These are phyloP conservation scores for Saprolegnia parasitica DNA, from an alignment of 352 stramenopile genomes.

Conservation along the genomic window DNA sequence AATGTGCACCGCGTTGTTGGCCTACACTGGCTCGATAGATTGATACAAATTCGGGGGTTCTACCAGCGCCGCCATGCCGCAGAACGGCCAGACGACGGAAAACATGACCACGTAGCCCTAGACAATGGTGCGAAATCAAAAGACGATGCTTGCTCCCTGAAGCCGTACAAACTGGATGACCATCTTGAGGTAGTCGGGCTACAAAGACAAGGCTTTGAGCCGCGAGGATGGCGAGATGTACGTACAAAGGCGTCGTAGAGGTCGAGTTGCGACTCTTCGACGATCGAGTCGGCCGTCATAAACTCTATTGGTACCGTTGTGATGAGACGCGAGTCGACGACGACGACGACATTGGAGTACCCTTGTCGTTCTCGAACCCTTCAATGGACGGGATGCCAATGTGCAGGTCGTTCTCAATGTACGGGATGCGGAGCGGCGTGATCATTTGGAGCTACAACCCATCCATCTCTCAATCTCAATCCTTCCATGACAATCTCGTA, in stretches of 20 bases:
- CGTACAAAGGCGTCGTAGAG: slow-evolving; percentile 80
- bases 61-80: slow-evolving; percentile 60
- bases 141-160: neutral
- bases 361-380: slow-evolving; percentile 77
- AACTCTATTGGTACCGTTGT: too few species aligned
- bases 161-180: slow-evolving; percentile 79
- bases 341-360: too few species aligned
- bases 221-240: slow-evolving; percentile 2
- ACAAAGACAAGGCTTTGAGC: too few species aligned
- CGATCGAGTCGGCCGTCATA: slow-evolving; percentile 78
- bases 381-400: slow-evolving; percentile 72
- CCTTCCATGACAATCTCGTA: too few species aligned
- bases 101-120: slow-evolving; percentile 88
- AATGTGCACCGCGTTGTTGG: slow-evolving; percentile 81
- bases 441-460: slow-evolving; percentile 74
- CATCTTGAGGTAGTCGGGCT: slow-evolving; percentile 83
- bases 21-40: slow-evolving; percentile 8
- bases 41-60: neutral
- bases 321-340: too few species aligned
- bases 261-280: slow-evolving; percentile 74
- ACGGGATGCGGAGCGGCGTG: slow-evolving; percentile 82
- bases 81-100: slow-evolving; percentile 84
- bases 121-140: neutral
- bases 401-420: slow-evolving; percentile 69
- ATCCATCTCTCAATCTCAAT: neutral